Evolutionary conservation across 805 yeast species (phyloP).

Genomic region (Hanseniaspora meyeri): DNA sequence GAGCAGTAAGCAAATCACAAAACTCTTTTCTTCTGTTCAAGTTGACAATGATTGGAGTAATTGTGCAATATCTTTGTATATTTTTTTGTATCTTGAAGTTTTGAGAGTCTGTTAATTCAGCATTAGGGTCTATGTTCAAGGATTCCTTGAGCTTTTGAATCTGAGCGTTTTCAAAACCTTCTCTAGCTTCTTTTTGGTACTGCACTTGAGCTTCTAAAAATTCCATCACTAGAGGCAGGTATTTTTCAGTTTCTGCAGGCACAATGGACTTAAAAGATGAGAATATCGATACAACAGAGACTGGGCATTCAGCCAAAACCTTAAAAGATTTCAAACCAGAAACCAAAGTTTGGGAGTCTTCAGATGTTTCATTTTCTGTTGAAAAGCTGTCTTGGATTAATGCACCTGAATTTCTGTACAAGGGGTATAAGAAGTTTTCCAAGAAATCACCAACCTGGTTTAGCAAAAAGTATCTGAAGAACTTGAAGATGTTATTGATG

Average conservation of each 20-base stretch:
- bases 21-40: constrained; percentile 67
- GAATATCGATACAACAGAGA: constrained; percentile 83
- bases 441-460: constrained; percentile 72
- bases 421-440: constrained; percentile 49
- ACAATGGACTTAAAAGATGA: constrained; percentile 74
- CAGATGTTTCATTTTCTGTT: background rate
- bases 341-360: constrained; percentile 32
- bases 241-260: constrained; percentile 54
- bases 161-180: constrained; percentile 52
- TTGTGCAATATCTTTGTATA: constrained; percentile 47
- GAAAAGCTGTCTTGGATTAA: constrained; percentile 58
- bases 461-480: constrained; percentile 54
- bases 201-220: constrained; percentile 68
- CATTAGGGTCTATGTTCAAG: background rate
- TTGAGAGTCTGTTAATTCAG: background rate
- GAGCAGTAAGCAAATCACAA: constrained; percentile 82
- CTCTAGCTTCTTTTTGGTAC: constrained; percentile 60
- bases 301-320: constrained; percentile 90
- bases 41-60: constrained; percentile 61
- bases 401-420: constrained; percentile 68
- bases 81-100: constrained; percentile 28
- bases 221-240: constrained; percentile 70
- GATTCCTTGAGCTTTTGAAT: constrained; percentile 48
- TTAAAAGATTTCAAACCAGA: constrained; percentile 59
- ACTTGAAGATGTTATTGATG: constrained; percentile 71